phyloP scores from a whole-genome alignment of 116 monocot genomes.

The Cymodocea nodosa region DNA sequence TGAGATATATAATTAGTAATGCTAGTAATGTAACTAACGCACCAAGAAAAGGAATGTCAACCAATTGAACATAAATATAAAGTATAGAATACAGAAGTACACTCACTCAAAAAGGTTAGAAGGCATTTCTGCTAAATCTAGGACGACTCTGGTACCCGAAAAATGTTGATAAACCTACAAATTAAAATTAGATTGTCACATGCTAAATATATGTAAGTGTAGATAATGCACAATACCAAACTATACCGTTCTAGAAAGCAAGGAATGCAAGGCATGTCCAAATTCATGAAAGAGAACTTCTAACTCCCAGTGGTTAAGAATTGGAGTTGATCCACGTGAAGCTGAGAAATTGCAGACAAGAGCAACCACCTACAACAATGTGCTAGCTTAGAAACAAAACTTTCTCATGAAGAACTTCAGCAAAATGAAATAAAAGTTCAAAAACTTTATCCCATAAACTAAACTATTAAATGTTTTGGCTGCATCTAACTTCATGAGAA shows the following conservation, averaged over 20 bases:
- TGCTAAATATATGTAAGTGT: neutral
- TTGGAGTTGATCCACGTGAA: conserved; percentile 27
- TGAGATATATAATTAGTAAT: no score
- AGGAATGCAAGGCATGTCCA: conserved; percentile 98
- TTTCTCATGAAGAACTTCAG: no score
- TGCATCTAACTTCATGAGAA: no score
- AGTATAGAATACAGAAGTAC: neutral
- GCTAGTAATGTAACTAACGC: no score
- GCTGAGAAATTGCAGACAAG: conserved; percentile 80
- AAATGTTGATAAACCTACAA: conserved; percentile 95
- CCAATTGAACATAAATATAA: neutral
- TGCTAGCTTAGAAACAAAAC: no score
- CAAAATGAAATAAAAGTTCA: no score
- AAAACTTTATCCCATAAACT: no score
- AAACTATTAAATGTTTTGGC: no score
- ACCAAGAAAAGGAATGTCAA: neutral
- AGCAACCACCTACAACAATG: conserved; percentile 50
- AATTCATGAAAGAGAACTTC: conserved; percentile 99
- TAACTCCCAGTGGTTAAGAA: conserved; percentile 77
- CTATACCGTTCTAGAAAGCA: conserved; percentile 97
- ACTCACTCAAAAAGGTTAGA: conserved; percentile 97
- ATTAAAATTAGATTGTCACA: neutral
- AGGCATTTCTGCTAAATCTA: conserved; percentile 93
- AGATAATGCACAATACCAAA: neutral
- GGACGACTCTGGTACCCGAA: conserved; percentile 88